These are phyloP conservation scores for Emericellopsis cladophorae DNA, from an alignment of 2,329 filamentous ascomycete species.

Conservation along the genomic window DNA sequence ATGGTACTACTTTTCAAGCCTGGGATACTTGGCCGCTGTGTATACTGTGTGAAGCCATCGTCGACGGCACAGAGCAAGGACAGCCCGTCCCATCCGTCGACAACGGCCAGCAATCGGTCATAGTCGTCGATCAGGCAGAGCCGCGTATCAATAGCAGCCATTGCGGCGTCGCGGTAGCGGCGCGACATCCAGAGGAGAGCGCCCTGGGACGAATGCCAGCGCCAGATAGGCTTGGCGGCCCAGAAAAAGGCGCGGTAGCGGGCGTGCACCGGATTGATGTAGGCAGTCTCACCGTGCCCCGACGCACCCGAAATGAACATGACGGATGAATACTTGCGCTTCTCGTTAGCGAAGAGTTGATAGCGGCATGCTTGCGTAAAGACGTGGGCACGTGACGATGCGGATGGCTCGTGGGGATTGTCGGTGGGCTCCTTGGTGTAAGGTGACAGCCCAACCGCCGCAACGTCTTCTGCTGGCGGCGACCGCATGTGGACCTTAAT, in stretches of 20 bases:
- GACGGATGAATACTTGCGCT: not conserved
- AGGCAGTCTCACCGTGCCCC: not conserved
- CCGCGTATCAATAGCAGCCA: not conserved
- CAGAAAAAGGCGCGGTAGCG: conserved; percentile 1
- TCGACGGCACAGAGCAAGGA: not conserved
- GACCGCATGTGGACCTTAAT: conserved; percentile 3
- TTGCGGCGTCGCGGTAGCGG: conserved; percentile 1
- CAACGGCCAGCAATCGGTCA: conserved; percentile 1
- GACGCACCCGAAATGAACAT: not conserved
- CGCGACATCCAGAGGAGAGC: conserved; percentile 1
- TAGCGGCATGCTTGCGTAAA: conserved; percentile 4
- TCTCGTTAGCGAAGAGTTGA: not conserved
- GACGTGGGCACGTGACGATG: not conserved
- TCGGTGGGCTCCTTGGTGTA: not conserved
- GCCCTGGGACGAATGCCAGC: conserved; percentile 1
- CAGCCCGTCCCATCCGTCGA: conserved; percentile 1
- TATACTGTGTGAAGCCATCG: not conserved
- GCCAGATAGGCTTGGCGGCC: conserved; percentile 1
- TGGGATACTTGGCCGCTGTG: not conserved
- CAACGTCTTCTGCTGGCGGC: not conserved
- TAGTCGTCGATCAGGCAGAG: conserved; percentile 1
- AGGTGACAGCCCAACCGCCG: not conserved
- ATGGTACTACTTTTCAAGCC: not conserved
- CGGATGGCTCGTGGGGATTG: not conserved
- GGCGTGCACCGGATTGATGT: not conserved